Conservation (phyloP, 2,329 filamentous ascomycete genomes). For the Scolecobasidium constrictum region DNA sequence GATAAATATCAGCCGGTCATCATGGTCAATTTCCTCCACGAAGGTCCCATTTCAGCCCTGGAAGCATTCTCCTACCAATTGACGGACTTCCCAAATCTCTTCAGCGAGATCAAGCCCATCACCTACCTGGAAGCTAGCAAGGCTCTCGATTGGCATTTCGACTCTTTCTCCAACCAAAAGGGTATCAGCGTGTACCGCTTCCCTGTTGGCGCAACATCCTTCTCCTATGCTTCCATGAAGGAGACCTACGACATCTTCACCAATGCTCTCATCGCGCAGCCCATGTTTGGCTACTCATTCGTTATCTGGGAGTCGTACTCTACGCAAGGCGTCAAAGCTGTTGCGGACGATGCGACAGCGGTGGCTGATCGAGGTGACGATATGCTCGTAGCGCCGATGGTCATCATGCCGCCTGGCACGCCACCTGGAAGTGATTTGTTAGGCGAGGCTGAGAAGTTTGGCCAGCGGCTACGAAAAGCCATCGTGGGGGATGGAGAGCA, state of each 20-base stretch:
- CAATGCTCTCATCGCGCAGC: not conserved
- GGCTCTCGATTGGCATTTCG: no score
- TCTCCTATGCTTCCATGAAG: constrained; percentile 1
- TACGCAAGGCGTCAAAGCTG: constrained; percentile 3
- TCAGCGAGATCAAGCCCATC: no score
- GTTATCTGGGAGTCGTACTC: constrained; percentile 5
- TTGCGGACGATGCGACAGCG: constrained; percentile 6
- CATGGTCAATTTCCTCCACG: not conserved
- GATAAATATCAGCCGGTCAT: not conserved
- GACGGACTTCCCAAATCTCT: no score
- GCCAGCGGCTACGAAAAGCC: constrained; percentile 15
- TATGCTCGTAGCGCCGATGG: not conserved
- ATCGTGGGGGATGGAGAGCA: constrained; percentile 14
- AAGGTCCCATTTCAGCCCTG: no score
- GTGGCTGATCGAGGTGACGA: constrained; percentile 7
- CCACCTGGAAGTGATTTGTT: not conserved
- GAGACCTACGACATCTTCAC: not conserved
- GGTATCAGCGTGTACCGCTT: not conserved
- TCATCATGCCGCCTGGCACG: not conserved
- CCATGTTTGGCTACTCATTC: not conserved
- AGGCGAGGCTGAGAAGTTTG: constrained; percentile 10
- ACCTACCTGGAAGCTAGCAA: no score
- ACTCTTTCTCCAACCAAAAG: no score
- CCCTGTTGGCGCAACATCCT: not conserved
- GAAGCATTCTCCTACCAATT: no score